A percentile compares a stretch with the other conserved stretches of the same genome.
These are phyloP conservation scores for Acorus gramineus DNA, from an alignment of 106 monocot genomes.

Conservation along the genomic window DNA sequence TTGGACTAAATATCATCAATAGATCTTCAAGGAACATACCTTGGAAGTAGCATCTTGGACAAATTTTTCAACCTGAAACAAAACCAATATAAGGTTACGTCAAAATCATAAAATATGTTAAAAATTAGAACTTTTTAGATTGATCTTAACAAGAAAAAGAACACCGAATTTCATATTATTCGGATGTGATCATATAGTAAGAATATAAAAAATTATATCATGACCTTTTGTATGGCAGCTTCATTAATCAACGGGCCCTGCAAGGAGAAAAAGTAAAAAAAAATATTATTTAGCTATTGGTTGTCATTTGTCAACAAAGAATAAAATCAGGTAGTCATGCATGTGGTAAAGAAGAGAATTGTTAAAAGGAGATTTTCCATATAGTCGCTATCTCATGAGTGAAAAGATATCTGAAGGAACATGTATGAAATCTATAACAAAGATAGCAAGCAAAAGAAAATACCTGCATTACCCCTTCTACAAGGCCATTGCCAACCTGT, in stretches of 20 bases:
- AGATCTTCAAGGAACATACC: constrained; percentile 24
- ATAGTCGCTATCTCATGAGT: too few species aligned
- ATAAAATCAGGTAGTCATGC: too few species aligned
- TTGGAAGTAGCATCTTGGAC: constrained; percentile 79
- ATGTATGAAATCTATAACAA: too few species aligned
- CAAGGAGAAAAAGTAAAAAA: constrained; percentile 2
- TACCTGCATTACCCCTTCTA: constrained; percentile 69
- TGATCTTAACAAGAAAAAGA: neutral
- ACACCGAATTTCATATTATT: neutral
- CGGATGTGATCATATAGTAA: neutral
- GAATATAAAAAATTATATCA: neutral
- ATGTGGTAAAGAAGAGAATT: too few species aligned
- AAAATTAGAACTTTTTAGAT: neutral
- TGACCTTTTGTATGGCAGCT: constrained; percentile 84
- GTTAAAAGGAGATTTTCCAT: too few species aligned
- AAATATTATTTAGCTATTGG: too few species aligned
- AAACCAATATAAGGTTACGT: constrained; percentile 4
- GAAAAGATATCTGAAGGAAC: too few species aligned
- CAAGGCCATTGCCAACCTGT: constrained; percentile 89
- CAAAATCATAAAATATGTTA: constrained; percentile 3
- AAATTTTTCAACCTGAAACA: constrained; percentile 65
- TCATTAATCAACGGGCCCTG: constrained; percentile 98
- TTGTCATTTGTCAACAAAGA: too few species aligned
- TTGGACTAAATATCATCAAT: neutral
- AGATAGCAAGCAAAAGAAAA: constrained; percentile 8